Percentiles rank a stretch among this genome's conserved stretches.
phyloP scores from a whole-genome alignment of 2,329 filamentous ascomycete genomes.

The Calonectria ilicicola region DNA sequence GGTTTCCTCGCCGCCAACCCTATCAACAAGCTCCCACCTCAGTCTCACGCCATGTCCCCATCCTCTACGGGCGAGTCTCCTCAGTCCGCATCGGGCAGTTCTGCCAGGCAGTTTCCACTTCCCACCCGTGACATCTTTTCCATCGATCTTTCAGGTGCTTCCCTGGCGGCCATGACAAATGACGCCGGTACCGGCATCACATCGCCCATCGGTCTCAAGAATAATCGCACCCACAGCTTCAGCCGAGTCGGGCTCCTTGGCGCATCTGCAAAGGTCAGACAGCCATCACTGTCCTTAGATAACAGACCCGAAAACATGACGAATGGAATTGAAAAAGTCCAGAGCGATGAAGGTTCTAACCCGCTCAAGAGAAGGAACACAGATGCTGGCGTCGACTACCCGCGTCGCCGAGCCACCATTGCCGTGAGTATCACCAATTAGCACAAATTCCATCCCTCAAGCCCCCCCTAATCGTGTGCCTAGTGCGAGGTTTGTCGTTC shows the following conservation, averaged over 20 bases:
- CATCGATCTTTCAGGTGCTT: conserved; percentile 61
- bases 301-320: conserved; percentile 55
- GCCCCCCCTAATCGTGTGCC: conserved; percentile 30
- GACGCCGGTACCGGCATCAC: conserved; percentile 58
- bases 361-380: conserved; percentile 73
- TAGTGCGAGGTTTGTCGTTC: conserved; percentile 87
- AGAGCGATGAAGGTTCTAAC: conserved; percentile 65
- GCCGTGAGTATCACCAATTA: conserved; percentile 61
- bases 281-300: conserved; percentile 67
- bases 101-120: conserved; percentile 57
- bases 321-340: conserved; percentile 59
- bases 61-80: conserved; percentile 67
- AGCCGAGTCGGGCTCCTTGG: conserved; percentile 67
- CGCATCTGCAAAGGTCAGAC: conserved; percentile 65
- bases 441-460: neutral
- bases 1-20: conserved; percentile 32
- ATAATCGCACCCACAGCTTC: conserved; percentile 57
- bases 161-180: conserved; percentile 55
- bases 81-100: conserved; percentile 53
- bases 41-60: conserved; percentile 59
- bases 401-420: conserved; percentile 73
- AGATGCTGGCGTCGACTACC: conserved; percentile 72
- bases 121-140: conserved; percentile 61
- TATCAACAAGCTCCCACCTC: conserved; percentile 35
- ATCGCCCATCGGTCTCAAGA: conserved; percentile 63